Evolutionary conservation across 768 basidiomycete species (phyloP), one percentile per base, ranked within the genome.

Genomic region (Tubosaeta sp.): DNA sequence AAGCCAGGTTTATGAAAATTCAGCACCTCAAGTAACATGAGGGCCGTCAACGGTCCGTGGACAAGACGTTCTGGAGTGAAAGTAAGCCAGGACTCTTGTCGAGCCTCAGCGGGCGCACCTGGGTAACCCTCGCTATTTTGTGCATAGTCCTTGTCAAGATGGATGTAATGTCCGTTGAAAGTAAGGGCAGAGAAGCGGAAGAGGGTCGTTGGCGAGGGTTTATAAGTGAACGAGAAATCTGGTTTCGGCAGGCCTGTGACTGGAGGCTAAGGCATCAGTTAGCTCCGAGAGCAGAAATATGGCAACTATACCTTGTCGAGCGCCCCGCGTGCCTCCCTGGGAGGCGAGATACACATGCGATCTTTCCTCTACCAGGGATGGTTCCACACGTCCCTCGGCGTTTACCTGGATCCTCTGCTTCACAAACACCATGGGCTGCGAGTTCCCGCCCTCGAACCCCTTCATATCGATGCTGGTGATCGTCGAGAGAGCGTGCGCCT

Each of bases 131-230:
- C 87, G 18, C 71, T 74, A 22, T 70, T 67, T 39, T 77, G 80
- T 6, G 86, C 81, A 62, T 84, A 90, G 21, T 83, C 80, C 51
- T 81, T 81, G 69, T 92, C 88, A 24, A 92, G 77, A 67, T 94
- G 90, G 56, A 94, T 88, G 57, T 82, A 77, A 57, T 94, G 90
- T 12, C 81, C 87, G 59, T 94, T 93, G 72, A 90, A 90, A 57
- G 84, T 92, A 21, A 94, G 73, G 18, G 90, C 88, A 5, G 89
- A 92, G 69, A 86, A 94, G 21, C 89, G 82, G 72, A 94, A 94
- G 19, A 93, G 71, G 1, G 86, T 89, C 9, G 83, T 82, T 31
- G 81, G 68, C 22, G 78, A 81, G 3, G 90, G 90, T 13, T 69
- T 79, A 61, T 83, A 90, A 27, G 70, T 73, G 65, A 89, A 84